A percentile compares a stretch with the other conserved stretches of the same genome.
Evolutionary conservation across 1,139 yeast species (phyloP).

Genomic region (Geotrichum restrictum): DNA sequence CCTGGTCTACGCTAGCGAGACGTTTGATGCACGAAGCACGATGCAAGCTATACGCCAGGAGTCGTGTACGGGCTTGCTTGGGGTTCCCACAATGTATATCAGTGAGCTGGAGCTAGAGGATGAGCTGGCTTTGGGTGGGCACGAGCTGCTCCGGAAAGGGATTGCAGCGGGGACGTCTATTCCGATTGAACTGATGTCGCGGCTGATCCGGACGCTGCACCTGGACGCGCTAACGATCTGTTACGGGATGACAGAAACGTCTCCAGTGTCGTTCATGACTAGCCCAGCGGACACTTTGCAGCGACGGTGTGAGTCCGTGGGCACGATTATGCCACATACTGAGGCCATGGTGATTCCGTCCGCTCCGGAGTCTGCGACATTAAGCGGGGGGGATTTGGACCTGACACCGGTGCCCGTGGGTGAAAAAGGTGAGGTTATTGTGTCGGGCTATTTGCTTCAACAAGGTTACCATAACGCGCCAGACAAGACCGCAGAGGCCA

Average conservation of each 20-base stretch:
- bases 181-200: slow-evolving; percentile 35
- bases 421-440: slow-evolving; percentile 33
- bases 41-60: slow-evolving; percentile 31
- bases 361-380: slow-evolving; percentile 9
- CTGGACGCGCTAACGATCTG: slow-evolving; percentile 34
- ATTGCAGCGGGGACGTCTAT: slow-evolving; percentile 38
- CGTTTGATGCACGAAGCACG: slow-evolving; percentile 32
- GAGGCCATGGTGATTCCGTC: slow-evolving; percentile 31
- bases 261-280: slow-evolving; percentile 38
- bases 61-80: slow-evolving; percentile 35
- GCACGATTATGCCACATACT: slow-evolving; percentile 36
- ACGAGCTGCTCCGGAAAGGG: slow-evolving; percentile 33
- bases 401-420: slow-evolving; percentile 32
- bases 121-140: slow-evolving; percentile 27
- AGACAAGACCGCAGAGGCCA: slow-evolving; percentile 32
- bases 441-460: slow-evolving; percentile 36
- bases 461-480: slow-evolving; percentile 33
- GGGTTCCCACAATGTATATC: slow-evolving; percentile 40
- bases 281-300: slow-evolving; percentile 31
- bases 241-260: slow-evolving; percentile 40
- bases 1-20: slow-evolving; percentile 35
- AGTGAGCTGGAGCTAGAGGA: slow-evolving; percentile 34
- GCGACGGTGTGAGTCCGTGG: slow-evolving; percentile 33
- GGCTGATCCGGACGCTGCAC: slow-evolving; percentile 27
- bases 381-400: slow-evolving; percentile 20